Base-by-base conservation (phyloP, 192 early-diverging fungal genomes). In the Coemansia sp. region DNA sequence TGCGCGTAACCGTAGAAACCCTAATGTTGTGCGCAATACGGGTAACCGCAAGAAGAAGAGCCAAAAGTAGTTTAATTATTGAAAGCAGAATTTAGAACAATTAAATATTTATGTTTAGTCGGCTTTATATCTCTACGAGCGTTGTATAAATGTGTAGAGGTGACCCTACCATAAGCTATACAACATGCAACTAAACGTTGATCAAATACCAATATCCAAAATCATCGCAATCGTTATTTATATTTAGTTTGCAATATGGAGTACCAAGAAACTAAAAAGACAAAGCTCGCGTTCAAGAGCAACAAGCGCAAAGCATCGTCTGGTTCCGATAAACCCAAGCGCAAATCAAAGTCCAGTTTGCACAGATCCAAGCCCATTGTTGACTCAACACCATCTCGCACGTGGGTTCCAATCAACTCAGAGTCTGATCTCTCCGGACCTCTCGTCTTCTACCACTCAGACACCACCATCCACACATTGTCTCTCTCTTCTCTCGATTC, bases 1-100 rank as follows among this genome's bases (percentile, higher is more conserved):
- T 66, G 84, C 84, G 3, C 85, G 84, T 72, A 89, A 89, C 51
- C 78, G 86, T 26, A 78, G 82, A 52, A 92, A 92, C 60, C 88
- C 90, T 14, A 92, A 92, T 56, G 76, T 71, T 14, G 64, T 70
- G 20, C 73, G 71, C 42, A 66, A 70, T 49, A 84, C 81, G 20
- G 81, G 81, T 18, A 83, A 82, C 62, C 82, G 87, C 67, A 86
- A 85, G 60, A 86, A 85, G 68, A 84, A 86, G 74, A 65, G 58
- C 42, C 49, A 24, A 15, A 50, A 50, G 21, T 50, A 50, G 21
- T 21, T 21, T 28, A 28, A 28, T 4, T 28, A 28, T 28, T 28
- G 26, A 28, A 28, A 28, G 26, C 26, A 28, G 21, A 21, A 21
- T 21, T 21, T 21, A 21, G 21, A 21, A 21, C 21, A 21, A 21